These are phyloP conservation scores for Quercus alba DNA, from an alignment of 306 rosid genomes.

Conservation along the genomic window DNA sequence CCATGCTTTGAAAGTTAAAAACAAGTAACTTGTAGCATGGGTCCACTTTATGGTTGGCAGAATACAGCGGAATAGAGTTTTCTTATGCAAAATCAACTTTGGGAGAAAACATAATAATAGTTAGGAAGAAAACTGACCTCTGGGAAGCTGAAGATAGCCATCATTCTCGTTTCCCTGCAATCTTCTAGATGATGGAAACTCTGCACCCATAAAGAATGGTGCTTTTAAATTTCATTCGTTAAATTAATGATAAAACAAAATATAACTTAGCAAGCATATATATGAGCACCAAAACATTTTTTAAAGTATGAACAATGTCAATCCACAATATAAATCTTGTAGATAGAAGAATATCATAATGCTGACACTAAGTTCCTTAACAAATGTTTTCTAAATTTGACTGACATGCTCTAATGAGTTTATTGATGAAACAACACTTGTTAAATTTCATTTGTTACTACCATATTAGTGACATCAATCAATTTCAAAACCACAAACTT, in stretches of 20 bases:
- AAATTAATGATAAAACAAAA: neutral
- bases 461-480: no score
- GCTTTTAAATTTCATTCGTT: slow-evolving; percentile 3
- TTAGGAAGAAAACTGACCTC: slow-evolving; percentile 48
- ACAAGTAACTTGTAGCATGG: neutral
- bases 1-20: neutral
- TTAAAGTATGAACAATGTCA: neutral
- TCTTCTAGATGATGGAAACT: slow-evolving; percentile 49
- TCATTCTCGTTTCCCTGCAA: slow-evolving; percentile 36
- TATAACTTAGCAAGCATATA: neutral
- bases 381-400: neutral
- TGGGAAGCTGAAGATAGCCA: slow-evolving; percentile 51
- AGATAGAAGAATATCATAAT: neutral
- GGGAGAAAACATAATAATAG: neutral
- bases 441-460: neutral
- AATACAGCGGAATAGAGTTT: neutral
- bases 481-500: neutral
- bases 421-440: neutral
- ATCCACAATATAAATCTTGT: neutral
- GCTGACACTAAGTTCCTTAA: neutral
- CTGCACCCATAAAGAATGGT: slow-evolving; percentile 39
- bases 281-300: neutral
- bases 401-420: neutral
- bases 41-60: neutral
- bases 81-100: neutral